Evolutionary conservation across 2,329 filamentous ascomycete genomes (phyloP), one percentile per base, ranked within the genome.

Genomic region (Fusarium sp.): DNA sequence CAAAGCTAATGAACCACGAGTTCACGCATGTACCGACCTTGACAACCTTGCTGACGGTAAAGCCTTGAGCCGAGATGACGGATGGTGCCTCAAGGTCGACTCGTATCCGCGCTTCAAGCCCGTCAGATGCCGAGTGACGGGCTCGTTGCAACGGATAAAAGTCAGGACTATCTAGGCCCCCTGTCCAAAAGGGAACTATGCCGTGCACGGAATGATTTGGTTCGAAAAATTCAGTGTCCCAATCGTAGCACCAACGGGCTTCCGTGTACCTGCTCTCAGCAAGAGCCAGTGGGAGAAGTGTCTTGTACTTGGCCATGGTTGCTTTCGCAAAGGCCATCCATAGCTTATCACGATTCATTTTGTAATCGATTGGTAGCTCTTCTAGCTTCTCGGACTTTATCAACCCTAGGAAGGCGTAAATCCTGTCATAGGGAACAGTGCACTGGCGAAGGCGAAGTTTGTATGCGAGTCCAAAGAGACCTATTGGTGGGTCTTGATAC

Each of bases 401-500:
- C 5, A 69, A 29, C 6, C 67, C 67, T 4, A 69, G 67, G 27
- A 69, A 69, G 4, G 67, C 64, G 20, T 63, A 69, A 4, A 66
- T 20, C 16, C 35, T 69, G 29, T 69, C 67, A 13, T 69, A 59
- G 16, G 63, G 45, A 38, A 63, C 58, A 8, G 50, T 66, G 27
- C 63, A 66, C 31, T 59, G 52, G 35, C 67, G 67, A 36, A 63
- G 52, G 42, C 67, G 67, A 35, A 66, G 67, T 36, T 66, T 69
- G 58, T 66, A 69, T 5, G 67, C 67, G 7, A 69, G 67, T 13
- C 45, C 67, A n/a, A 69, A 69, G 33, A 66, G 67, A 9, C 67
- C 67, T 8, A 63, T 16, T 25, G 59, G 40, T 3, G 63, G 59
- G 38, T 69, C 67, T 33, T 63, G 8, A 42, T 66, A 66, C 2